Evolutionary conservation across 78 protist species (phyloP).

Genomic region (Dictyostelium citrinum): DNA sequence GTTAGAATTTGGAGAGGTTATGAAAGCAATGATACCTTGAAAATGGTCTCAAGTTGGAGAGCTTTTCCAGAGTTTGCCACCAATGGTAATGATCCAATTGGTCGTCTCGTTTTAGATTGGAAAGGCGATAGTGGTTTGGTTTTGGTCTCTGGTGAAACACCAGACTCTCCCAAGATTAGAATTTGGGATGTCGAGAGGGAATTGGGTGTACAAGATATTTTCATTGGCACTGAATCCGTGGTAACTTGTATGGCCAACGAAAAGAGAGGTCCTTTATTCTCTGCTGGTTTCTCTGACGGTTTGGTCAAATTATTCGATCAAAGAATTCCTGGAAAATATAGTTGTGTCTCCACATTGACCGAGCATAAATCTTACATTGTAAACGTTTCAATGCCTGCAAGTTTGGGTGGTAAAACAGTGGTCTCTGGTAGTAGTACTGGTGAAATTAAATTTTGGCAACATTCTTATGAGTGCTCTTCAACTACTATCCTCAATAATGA

Average conservation of each 20-base stretch:
- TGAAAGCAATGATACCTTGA: conserved; percentile 9
- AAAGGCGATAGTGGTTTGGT: conserved; percentile 66
- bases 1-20: conserved; percentile 82
- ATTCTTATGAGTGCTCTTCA: conserved; percentile 36
- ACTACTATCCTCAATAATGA: conserved; percentile 59
- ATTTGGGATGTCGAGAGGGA: conserved; percentile 89
- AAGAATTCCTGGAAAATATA: conserved; percentile 36
- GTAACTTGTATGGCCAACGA: conserved; percentile 74
- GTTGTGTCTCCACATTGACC: conserved; percentile 61
- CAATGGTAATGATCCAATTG: conserved; percentile 59
- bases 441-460: conserved; percentile 82
- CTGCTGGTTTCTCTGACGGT: conserved; percentile 84
- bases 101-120: conserved; percentile 67
- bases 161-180: conserved; percentile 57
- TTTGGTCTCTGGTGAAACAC: conserved; percentile 57
- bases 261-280: conserved; percentile 47
- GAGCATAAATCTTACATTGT: conserved; percentile 75
- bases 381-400: conserved; percentile 64
- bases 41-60: conserved; percentile 78
- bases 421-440: conserved; percentile 56
- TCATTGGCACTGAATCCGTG: conserved; percentile 37
- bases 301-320: conserved; percentile 74
- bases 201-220: conserved; percentile 40
- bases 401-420: conserved; percentile 40
- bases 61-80: conserved; percentile 74